Evolutionary conservation across 306 rosid species (phyloP).

Genomic region (Adenanthera pavonina): DNA sequence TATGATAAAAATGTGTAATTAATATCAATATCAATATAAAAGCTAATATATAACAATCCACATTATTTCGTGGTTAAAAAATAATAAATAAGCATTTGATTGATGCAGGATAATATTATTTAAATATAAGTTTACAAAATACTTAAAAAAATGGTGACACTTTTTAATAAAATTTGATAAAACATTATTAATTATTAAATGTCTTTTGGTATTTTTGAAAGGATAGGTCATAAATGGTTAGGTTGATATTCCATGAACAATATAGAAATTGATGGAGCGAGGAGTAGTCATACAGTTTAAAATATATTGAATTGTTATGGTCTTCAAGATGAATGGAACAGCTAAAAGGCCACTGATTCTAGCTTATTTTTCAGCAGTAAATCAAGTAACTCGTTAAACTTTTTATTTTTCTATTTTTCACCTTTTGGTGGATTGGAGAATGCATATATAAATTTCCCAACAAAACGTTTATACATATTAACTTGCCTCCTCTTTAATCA

Average conservation of each 20-base stretch:
- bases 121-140: neutral
- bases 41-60: no score
- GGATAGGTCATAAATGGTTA: neutral
- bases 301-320: neutral
- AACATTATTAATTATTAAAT: neutral
- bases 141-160: no score
- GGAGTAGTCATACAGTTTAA: neutral
- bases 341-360: neutral
- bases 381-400: neutral
- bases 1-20: no score
- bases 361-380: neutral
- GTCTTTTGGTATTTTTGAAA: slow-evolving; percentile 2
- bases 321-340: neutral
- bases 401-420: neutral
- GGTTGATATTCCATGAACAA: neutral
- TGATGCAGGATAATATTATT: no score
- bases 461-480: no score
- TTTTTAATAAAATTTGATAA: neutral
- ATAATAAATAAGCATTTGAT: no score
- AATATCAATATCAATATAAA: no score
- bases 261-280: neutral
- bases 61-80: no score
- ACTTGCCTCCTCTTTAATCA: no score
- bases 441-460: neutral
- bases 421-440: neutral